These are phyloP conservation scores for Calonectria pseudoreteaudii DNA, from an alignment of 2,329 filamentous ascomycete genomes.

Conservation along the genomic window DNA sequence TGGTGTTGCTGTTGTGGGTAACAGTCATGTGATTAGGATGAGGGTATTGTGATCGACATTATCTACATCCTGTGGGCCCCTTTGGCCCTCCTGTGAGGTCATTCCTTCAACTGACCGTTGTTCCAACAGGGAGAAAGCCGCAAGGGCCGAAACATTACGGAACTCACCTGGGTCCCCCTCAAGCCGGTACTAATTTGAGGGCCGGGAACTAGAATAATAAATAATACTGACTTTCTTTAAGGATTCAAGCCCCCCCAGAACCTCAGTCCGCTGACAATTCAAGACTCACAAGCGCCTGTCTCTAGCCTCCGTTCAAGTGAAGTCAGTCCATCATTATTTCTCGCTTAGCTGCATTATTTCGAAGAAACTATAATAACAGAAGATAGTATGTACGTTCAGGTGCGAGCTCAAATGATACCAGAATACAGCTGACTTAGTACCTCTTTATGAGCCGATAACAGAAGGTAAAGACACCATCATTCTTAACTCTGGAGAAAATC, in stretches of 20 bases:
- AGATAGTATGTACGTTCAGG: not conserved
- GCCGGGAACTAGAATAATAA: not conserved
- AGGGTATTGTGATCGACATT: no score
- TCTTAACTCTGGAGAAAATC: not conserved
- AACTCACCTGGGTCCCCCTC: not conserved
- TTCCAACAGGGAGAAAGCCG: not conserved
- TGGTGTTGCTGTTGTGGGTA: no score
- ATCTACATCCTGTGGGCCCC: no score
- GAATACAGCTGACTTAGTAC: not conserved
- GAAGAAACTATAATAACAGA: not conserved
- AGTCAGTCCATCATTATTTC: not conserved
- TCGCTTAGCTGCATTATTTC: no score
- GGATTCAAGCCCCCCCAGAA: not conserved
- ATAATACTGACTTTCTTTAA: conserved; percentile 6
- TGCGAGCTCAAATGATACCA: not conserved
- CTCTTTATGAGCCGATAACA: not conserved
- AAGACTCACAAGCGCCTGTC: not conserved
- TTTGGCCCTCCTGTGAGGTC: no score
- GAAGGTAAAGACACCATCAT: not conserved
- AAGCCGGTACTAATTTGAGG: not conserved
- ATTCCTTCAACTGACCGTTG: no score
- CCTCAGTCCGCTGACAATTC: not conserved
- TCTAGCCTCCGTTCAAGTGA: not conserved
- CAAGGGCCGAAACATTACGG: not conserved
- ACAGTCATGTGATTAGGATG: no score